A percentile compares a stretch with the other conserved stretches of the same genome.
These are phyloP conservation scores for Hylodesmum podocarpum DNA, from an alignment of 306 rosid species.

Conservation along the genomic window DNA sequence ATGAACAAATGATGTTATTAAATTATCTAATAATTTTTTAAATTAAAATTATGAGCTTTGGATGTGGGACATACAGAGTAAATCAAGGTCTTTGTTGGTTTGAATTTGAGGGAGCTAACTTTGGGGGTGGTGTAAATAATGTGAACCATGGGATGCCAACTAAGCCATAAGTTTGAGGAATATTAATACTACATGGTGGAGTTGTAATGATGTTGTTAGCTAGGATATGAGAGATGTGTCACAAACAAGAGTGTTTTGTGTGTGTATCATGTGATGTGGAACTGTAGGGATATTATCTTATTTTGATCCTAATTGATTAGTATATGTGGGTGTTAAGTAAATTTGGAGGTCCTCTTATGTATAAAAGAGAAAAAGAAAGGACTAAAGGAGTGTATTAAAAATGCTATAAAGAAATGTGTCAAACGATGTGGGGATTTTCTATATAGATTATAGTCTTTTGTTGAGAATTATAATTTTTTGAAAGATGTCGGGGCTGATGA, in stretches of 20 bases:
- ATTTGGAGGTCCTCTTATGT: background rate
- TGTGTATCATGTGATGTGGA: constrained; percentile 24
- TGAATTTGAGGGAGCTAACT: background rate
- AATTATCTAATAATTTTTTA: no score
- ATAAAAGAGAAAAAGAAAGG: background rate
- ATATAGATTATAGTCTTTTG: background rate
- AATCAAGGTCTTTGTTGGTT: constrained; percentile 24
- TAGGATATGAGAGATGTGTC: constrained; percentile 1
- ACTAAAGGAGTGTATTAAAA: background rate
- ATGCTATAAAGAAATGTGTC: constrained; percentile 11
- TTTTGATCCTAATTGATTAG: background rate
- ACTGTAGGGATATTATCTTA: background rate
- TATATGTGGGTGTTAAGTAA: background rate
- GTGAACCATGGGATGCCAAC: constrained; percentile 34
- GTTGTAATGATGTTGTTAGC: constrained; percentile 33
- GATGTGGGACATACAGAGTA: constrained; percentile 28
- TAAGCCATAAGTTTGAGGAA: constrained; percentile 23
- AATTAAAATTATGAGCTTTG: no score
- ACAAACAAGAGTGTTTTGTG: background rate
- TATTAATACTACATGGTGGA: constrained; percentile 9
- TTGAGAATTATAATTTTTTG: background rate
- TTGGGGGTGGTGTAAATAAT: constrained; percentile 24
- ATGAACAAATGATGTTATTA: no score
- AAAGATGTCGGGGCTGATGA: background rate
- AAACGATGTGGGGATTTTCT: background rate